phyloP scores from a whole-genome alignment of 495 filamentous ascomycete species.

The Penicillium angulare region DNA sequence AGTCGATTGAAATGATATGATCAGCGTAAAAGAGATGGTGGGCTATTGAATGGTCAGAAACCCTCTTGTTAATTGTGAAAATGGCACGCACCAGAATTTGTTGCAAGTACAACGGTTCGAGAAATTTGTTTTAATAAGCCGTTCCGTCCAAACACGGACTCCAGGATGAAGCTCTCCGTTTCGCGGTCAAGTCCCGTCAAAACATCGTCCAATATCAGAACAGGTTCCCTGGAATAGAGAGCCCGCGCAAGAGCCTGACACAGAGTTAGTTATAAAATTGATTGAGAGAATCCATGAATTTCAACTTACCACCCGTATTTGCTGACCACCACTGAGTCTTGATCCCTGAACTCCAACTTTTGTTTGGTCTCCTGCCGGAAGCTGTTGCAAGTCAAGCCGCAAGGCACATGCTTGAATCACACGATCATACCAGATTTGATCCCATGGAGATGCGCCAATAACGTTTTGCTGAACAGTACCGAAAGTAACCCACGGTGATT shows the following conservation, averaged over 20 bases:
- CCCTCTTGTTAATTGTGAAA: not conserved
- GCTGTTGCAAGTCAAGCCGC: slow-evolving; percentile 55
- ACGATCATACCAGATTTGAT: slow-evolving; percentile 51
- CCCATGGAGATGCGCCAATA: slow-evolving; percentile 63
- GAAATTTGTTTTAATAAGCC: slow-evolving; percentile 21
- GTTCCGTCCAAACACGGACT: slow-evolving; percentile 23
- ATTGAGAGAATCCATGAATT: no score
- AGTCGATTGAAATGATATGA: slow-evolving; percentile 17
- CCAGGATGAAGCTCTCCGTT: slow-evolving; percentile 33
- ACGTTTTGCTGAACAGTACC: slow-evolving; percentile 80
- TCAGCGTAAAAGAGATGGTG: slow-evolving; percentile 21
- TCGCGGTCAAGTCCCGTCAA: slow-evolving; percentile 53
- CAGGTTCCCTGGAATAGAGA: slow-evolving; percentile 51
- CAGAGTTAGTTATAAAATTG: no score
- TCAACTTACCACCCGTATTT: slow-evolving; percentile 54
- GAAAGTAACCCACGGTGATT: slow-evolving; percentile 77
- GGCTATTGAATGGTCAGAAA: not conserved
- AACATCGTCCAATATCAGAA: slow-evolving; percentile 53
- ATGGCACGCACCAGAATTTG: slow-evolving; percentile 1
- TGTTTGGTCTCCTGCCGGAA: slow-evolving; percentile 59
- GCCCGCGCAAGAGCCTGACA: slow-evolving; percentile 51
- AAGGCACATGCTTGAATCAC: slow-evolving; percentile 59
- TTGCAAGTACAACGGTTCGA: slow-evolving; percentile 28
- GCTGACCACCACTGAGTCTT: slow-evolving; percentile 65
- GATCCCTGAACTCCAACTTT: slow-evolving; percentile 63